Base-by-base conservation (phyloP, 768 basidiomycete species). In the Boletus vermiculosoides region DNA sequence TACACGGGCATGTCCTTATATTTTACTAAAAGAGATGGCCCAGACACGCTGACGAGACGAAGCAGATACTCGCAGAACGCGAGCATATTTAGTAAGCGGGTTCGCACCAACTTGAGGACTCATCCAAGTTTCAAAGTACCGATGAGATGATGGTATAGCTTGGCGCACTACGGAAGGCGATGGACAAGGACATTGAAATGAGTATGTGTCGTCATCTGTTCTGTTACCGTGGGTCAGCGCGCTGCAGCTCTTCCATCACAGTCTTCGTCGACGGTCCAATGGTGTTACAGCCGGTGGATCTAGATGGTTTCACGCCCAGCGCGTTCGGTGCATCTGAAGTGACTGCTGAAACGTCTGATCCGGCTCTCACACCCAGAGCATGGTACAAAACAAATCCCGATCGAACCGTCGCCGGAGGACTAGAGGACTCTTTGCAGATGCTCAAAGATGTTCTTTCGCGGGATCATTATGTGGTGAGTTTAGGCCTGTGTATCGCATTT, bases 181-280 rank as follows among this genome's bases (percentile, higher is more conserved):
- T 83, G 60, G 82, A 76, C 55, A 84, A 85, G 60, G 78, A 79
- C 52, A 69, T 89, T 40, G 87, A 91, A 60, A 75, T 90, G 53
- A 85, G 89, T 87, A 52, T 33, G 71, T 62, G 3, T 48, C 25
- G 25, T 25, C 5, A 5, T 25, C 25, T 25, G 25, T 25, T 12
- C 40, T 33, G 36, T 25, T 45, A 34, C 18, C 22, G 15, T 31
- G 41, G 16, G 44, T 20, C 53, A 40, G 31, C 18, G 44, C 2
- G 28, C 56, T 34, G 46, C 56, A 58, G 18, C 37, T 45, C 31
- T 40, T 31, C 5, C 11, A 0, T 33, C 42, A 2, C 59, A 92
- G 91, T 92, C 5, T 90, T 91, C 67, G 64, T 89, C 33, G 87
- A 92, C 59, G 91, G 79, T 0, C 89, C 89, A 2, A 77, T 82